Conservation (phyloP, 179 eudicot species). For the Amaranthus tricolor region DNA sequence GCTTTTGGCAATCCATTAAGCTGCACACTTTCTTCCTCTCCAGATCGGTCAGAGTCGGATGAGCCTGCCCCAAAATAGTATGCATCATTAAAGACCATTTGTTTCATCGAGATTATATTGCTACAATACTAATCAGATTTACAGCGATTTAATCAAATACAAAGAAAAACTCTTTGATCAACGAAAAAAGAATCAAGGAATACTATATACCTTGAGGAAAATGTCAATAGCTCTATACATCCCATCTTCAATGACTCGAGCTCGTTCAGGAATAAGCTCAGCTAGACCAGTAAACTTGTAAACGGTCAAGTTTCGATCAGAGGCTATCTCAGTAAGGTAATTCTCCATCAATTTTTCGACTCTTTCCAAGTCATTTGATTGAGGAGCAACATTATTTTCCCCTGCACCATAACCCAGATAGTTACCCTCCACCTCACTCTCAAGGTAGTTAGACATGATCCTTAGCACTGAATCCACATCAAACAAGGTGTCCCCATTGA, state of each 20-base stretch:
- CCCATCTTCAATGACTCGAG: constrained; percentile 83
- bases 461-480: constrained; percentile 86
- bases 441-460: constrained; percentile 70
- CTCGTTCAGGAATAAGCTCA: constrained; percentile 78
- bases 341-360: constrained; percentile 85
- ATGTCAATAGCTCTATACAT: constrained; percentile 89
- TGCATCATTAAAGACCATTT: no score
- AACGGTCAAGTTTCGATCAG: constrained; percentile 67
- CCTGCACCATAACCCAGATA: constrained; percentile 32
- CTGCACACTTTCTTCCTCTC: constrained; percentile 91
- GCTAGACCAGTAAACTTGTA: constrained; percentile 64
- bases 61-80: constrained; percentile 50
- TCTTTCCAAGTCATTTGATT: constrained; percentile 54
- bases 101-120: no score
- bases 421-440: constrained; percentile 45
- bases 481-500: constrained; percentile 67
- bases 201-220: constrained; percentile 67
- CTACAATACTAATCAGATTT: no score
- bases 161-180: no score
- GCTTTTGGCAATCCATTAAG: constrained; percentile 92
- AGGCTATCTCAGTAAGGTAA: constrained; percentile 79
- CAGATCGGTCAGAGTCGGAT: constrained; percentile 69
- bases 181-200: not conserved
- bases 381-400: constrained; percentile 43
- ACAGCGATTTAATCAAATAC: no score